Percentiles rank a stretch among this genome's conserved stretches.
Conservation (phyloP, 1,139 yeast species). For the Pichia sp. region DNA sequence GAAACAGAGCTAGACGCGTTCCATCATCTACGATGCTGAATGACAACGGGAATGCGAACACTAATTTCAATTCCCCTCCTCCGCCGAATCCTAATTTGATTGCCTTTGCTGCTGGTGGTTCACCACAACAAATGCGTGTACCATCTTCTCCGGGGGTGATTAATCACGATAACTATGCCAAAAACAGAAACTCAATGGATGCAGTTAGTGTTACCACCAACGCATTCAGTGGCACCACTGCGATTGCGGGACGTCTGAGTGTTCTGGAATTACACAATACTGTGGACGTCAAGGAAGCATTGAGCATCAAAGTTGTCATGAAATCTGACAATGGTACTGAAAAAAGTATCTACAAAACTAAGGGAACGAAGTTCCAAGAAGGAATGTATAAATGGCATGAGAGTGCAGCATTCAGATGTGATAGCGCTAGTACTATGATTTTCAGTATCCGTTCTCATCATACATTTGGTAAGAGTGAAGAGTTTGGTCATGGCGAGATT, state of each 20-base stretch:
- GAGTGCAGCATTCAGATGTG: slow-evolving; percentile 61
- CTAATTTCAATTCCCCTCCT: neutral
- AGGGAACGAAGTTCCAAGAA: slow-evolving; percentile 49
- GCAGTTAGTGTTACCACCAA: slow-evolving; percentile 20
- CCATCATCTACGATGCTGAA: neutral
- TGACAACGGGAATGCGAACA: neutral
- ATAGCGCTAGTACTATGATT: slow-evolving; percentile 53
- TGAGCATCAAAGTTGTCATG: slow-evolving; percentile 52
- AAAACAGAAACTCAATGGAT: slow-evolving; percentile 28
- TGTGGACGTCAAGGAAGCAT: slow-evolving; percentile 34
- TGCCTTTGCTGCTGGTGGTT: neutral
- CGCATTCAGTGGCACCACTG: slow-evolving; percentile 38
- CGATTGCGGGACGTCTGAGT: slow-evolving; percentile 52
- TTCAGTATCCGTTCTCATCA: slow-evolving; percentile 66
- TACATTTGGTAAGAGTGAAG: slow-evolving; percentile 66
- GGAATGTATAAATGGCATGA: slow-evolving; percentile 58
- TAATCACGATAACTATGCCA: slow-evolving; percentile 23
- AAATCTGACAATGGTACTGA: slow-evolving; percentile 45
- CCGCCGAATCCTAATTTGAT: neutral
- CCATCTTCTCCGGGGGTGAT: slow-evolving; percentile 20
- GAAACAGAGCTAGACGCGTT: neutral
- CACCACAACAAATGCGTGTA: slow-evolving; percentile 29
- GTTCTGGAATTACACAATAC: slow-evolving; percentile 26
- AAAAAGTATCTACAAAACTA: slow-evolving; percentile 64
- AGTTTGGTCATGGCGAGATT: slow-evolving; percentile 53